Base-by-base conservation (phyloP, 352 stramenopile genomes). In the Phytopythium vexans region DNA sequence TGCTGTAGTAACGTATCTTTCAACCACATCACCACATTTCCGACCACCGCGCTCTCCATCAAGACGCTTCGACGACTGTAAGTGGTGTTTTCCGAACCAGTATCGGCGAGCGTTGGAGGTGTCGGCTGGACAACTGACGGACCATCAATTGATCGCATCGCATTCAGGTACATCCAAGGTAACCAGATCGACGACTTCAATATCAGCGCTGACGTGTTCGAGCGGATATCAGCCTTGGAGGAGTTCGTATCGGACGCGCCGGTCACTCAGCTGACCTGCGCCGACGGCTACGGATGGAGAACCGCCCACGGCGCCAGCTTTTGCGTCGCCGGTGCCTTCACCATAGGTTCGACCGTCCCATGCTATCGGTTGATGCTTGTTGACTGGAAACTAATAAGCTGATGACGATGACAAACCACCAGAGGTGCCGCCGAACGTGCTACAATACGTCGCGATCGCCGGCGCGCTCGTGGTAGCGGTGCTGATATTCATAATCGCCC, bases 11-110 rank as follows among this genome's bases (percentile, higher is more conserved):
- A 75, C 34, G 27, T 75, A 27, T 72, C 66, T 1, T 67, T 64
- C 49, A 75, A 75, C 56, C 54, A 67, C 11, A 48, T 75, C 15
- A 54, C 63, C 10, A 39, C 16, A 12, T 68, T 75, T 27, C 63
- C 67, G 15, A 63, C 46, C 5, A 62, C 56, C 6, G 45, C 57
- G 12, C 49, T 75, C 16, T 65, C 63, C 41, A 35, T 72, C 8
- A 56, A 58, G 11, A 58, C 47, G 8, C 51, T 75, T 15, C 41
- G 41, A 12, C 61, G 61, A 58, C 57, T 72, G 63, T 72, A 64
- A 8, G 54, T 37, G 11, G 1, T 40, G 21, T 27, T 27, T 27
- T 27, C 21, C 21, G 21, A 27, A 27, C 21, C 21, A 27, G 21
- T 27, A 27, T 27, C 21, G 21, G 21, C 21, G 21, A 27, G 21